These are phyloP conservation scores for Moesziomyces aphidis DNA, from an alignment of 1,284 basidiomycete genomes.

Conservation along the genomic window DNA sequence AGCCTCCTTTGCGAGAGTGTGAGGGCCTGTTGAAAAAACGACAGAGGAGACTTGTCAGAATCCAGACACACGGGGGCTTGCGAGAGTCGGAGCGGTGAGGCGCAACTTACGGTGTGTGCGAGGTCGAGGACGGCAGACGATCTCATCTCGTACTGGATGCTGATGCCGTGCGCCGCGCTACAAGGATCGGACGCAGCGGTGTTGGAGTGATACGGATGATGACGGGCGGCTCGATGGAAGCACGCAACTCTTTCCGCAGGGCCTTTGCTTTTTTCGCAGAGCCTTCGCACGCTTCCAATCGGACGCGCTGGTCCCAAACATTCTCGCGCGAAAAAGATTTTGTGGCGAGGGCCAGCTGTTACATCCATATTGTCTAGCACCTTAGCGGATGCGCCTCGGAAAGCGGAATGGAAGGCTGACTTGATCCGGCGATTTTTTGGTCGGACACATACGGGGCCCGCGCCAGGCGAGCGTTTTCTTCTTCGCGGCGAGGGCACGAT, in stretches of 20 bases:
- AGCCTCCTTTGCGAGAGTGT: constrained; percentile 47
- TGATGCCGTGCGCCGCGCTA: constrained; percentile 3
- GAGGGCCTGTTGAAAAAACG: constrained; percentile 20
- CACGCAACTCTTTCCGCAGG: not conserved
- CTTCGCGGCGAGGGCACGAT: not conserved
- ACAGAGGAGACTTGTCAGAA: not conserved
- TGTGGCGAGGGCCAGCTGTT: too few species aligned
- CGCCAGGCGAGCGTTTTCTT: not conserved
- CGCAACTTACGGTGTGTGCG: constrained; percentile 36
- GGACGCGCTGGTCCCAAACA: too few species aligned
- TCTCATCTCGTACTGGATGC: constrained; percentile 36
- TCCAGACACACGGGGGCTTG: not conserved
- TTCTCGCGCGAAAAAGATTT: not conserved
- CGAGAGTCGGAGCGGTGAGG: not conserved
- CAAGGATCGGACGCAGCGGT: not conserved
- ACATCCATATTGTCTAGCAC: too few species aligned
- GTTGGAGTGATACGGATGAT: not conserved
- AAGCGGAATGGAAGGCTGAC: not conserved
- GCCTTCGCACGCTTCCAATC: not conserved
- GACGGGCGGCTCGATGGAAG: not conserved
- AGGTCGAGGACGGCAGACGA: constrained; percentile 29
- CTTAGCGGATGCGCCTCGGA: too few species aligned
- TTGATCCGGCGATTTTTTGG: not conserved
- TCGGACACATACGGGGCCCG: not conserved
- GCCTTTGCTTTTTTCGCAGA: not conserved